phyloP scores from a whole-genome alignment of 139 green algal genomes.

The Micromonas pusilla region DNA sequence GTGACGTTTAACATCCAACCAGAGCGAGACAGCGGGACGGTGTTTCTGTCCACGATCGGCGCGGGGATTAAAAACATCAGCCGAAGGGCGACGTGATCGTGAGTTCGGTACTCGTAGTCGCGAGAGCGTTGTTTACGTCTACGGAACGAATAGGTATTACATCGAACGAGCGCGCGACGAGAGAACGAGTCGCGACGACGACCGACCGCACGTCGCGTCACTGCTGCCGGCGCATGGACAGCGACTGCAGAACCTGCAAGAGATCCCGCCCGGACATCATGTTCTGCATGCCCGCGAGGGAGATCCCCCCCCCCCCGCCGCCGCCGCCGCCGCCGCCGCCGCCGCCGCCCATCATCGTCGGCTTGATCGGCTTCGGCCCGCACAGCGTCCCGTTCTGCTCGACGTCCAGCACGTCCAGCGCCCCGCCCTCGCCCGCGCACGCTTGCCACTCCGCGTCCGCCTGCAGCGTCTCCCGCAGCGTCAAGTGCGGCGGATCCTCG shows the following conservation, averaged over 20 bases:
- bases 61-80: slow-evolving; percentile 77
- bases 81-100: slow-evolving; percentile 39
- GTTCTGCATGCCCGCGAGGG: too few species aligned
- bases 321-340: too few species aligned
- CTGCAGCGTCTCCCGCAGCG: neutral
- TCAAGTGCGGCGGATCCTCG: neutral
- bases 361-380: slow-evolving; percentile 11
- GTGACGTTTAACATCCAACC: slow-evolving; percentile 82
- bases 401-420: neutral
- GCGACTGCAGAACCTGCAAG: neutral
- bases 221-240: too few species aligned
- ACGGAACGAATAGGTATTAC: too few species aligned
- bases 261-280: neutral
- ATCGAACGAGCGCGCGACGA: too few species aligned
- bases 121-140: too few species aligned
- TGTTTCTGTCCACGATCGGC: slow-evolving; percentile 88
- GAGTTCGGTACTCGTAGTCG: neutral
- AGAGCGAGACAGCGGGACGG: slow-evolving; percentile 72
- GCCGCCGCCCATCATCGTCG: neutral
- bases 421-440: neutral
- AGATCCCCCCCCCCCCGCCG: too few species aligned
- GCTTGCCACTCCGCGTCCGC: neutral
- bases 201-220: too few species aligned
- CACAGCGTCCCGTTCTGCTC: slow-evolving; percentile 4
- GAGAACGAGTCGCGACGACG: too few species aligned